Evolutionary conservation across 352 stramenopile genomes (phyloP), one percentile per base, ranked within the genome.

Genomic region (Globisporangium barbulae): DNA sequence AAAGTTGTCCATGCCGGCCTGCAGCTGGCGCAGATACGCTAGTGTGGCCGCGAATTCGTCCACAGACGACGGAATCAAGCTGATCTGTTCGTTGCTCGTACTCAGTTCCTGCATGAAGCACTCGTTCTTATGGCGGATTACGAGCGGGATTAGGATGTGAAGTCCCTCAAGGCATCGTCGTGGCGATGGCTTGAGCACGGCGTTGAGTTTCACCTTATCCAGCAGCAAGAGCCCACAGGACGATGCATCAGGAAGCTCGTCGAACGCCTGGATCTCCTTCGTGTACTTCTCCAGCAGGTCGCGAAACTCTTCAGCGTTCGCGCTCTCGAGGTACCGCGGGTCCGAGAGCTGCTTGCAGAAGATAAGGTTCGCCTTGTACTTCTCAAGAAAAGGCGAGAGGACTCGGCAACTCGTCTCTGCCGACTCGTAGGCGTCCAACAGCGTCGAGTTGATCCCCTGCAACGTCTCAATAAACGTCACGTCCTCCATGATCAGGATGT

Each of bases 401-500:
- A 71, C 64, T 0, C 53, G 44, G 30, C 80, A 85, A 31, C 85
- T 94, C n/a, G 74, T 71, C 13, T 80, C 72, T 0, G 86, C 76
- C 10, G 56, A 61, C 13, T 75, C 69, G 49, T 79, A 93, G 15
- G 79, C 80, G 45, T 91, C 76, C 52, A 81, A 41, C 21, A 91
- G 49, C 7, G 88, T 74, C 22, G 66, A 60, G 58, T 81, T 79
- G 31, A 93, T 71, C 12, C 64, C 73, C 41, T 84, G 75, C 4
- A 90, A 67, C 2, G 78, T 83, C 61, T 85, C 74, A 21, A 86
- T 72, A 37, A 93, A 91, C 10, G 63, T 61, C 6, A 44, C 49
- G 48, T 91, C 81, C 49, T 93, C 85, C 78, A 91, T 89, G 39
- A 93, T 89, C 45, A 93, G 60, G 19, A 93, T 91, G 31, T 93